Evolutionary conservation across 805 yeast genomes (phyloP), one percentile per base, ranked within the genome.

Genomic region (Candida tammaniensis): DNA sequence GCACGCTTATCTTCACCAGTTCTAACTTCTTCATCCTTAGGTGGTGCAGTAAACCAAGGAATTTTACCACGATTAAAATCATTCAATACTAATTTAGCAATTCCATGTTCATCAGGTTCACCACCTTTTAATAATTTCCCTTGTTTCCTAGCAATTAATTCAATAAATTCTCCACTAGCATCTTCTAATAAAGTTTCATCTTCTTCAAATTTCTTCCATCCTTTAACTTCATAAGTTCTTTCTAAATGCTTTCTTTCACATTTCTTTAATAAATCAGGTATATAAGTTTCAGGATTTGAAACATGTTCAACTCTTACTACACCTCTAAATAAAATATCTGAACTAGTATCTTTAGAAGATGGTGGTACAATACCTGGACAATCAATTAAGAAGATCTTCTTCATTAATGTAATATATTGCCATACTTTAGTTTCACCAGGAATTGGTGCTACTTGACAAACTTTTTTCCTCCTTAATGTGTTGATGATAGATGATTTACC

Each of bases 291-390:
- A 4, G 98, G 97, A 53, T 86, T 72, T 0, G 94, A 77, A 30
- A 93, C 98, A 55, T 91, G 95, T 59, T 91, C 98, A n/a, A 91
- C 96, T 68, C 98, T 83, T 2, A 91, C 98, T 13, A 93, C 98
- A 57, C 98, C 98, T 61, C 96, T 79, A 64, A 91, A 86, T 46
- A 91, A 61, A 51, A 91, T 87, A 60, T 91, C 98, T 17, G 95
- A 80, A 57, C 87, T 95, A 1, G 91, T 64, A 58, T 93, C 98
- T 52, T 81, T 87, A 18, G 80, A 57, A 12, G 94, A 84, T 17
- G 98, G 98, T 7, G 98, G 98, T 14, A 91, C 98, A 55, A 91
- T 91, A 64, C 98, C 98, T 2, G 98, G 98, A 71, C 98, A 93
- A 65, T 91, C 98, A 52, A 91, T 93, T 51, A 91, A 69, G 64